These are phyloP conservation scores for Rhizopogon vinicolor DNA, from an alignment of 768 basidiomycete species.

Conservation along the genomic window DNA sequence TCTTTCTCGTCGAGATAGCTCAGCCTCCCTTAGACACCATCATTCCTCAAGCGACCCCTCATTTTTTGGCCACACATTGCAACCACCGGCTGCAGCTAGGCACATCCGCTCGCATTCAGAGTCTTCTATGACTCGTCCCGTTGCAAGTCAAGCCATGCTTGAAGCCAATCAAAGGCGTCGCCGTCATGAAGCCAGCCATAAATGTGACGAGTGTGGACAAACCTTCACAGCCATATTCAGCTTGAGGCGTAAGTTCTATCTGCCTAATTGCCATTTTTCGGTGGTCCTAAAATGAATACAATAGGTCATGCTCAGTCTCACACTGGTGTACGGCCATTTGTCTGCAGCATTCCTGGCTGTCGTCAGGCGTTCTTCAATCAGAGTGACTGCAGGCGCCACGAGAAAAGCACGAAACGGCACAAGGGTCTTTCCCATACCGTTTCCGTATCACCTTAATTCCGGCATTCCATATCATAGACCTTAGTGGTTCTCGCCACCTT, in stretches of 20 bases:
- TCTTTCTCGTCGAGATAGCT: neutral
- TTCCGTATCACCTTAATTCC: neutral
- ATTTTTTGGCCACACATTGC: neutral
- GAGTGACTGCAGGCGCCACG: slow-evolving; percentile 30
- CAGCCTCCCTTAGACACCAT: neutral
- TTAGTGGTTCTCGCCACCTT: no score
- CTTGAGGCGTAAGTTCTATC: slow-evolving; percentile 21
- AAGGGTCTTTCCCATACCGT: slow-evolving; percentile 9
- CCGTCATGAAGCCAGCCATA: slow-evolving; percentile 18
- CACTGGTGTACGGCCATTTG: slow-evolving; percentile 20
- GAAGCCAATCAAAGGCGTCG: slow-evolving; percentile 27
- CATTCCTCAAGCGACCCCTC: slow-evolving; percentile 3
- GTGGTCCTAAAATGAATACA: no score
- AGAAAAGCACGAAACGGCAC: slow-evolving; percentile 29
- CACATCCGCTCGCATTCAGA: slow-evolving; percentile 15
- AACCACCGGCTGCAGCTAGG: neutral
- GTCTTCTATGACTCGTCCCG: slow-evolving; percentile 11
- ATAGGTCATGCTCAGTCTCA: slow-evolving; percentile 27
- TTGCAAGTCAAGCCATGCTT: slow-evolving; percentile 29
- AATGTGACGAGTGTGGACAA: slow-evolving; percentile 15
- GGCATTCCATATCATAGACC: no score
- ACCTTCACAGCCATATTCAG: slow-evolving; percentile 28
- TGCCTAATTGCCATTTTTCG: neutral
- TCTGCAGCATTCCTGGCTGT: slow-evolving; percentile 21
- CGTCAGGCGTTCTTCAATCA: slow-evolving; percentile 24